A percentile compares a stretch with the other conserved stretches of the same genome.
phyloP scores from a whole-genome alignment of 139 green algal genomes.

The Chlorella sp. region DNA sequence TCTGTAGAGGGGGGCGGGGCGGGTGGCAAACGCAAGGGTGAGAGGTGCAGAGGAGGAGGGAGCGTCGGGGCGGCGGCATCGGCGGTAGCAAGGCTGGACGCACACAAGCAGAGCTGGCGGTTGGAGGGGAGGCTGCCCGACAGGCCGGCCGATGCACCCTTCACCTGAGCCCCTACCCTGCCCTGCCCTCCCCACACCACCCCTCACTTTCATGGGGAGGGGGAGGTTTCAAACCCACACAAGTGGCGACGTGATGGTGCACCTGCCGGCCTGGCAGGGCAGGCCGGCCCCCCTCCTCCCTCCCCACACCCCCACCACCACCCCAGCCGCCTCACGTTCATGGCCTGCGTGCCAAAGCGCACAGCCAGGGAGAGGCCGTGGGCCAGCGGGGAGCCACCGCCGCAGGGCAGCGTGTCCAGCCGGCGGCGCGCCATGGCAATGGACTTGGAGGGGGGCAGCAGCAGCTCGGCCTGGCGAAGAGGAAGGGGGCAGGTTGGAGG shows the following conservation, averaged over 20 bases:
- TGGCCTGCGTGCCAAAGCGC: conserved; percentile 78
- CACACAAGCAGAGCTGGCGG: too few species aligned
- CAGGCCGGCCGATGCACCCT: too few species aligned
- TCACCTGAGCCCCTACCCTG: too few species aligned
- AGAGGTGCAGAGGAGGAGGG: background rate
- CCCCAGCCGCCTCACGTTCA: background rate
- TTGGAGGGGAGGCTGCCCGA: too few species aligned
- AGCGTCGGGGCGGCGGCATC: background rate
- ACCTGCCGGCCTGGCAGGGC: background rate
- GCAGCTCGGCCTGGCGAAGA: conserved; percentile 75
- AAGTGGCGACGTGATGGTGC: background rate
- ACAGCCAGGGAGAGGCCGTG: conserved; percentile 91
- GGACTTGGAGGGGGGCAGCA: conserved; percentile 97
- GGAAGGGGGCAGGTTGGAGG: background rate
- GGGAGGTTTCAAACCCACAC: too few species aligned
- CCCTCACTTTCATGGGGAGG: too few species aligned
- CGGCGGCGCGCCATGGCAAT: conserved; percentile 97
- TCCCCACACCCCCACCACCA: background rate
- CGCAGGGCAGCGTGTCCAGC: conserved; percentile 96
- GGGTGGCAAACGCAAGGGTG: background rate
- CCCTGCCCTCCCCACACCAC: too few species aligned
- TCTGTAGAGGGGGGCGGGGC: conserved; percentile 23
- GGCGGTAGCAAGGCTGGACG: too few species aligned
- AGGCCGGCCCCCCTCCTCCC: background rate
- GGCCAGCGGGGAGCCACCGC: conserved; percentile 95